Conservation (phyloP, 345 rosid species). For the Eutrema yunnanense region DNA sequence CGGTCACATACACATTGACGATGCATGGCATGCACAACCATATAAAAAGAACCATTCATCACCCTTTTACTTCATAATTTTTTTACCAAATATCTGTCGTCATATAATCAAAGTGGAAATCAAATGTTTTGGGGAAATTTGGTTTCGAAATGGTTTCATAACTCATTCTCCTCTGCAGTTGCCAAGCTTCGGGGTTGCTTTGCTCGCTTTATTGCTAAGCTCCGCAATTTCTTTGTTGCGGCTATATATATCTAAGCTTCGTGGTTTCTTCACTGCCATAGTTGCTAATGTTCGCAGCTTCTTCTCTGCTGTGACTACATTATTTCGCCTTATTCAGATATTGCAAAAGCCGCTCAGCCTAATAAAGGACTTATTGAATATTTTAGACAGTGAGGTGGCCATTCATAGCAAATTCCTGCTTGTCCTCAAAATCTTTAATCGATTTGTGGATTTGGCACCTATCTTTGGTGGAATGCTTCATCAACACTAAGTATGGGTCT, state of each 20-base stretch:
- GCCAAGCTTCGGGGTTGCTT: not conserved
- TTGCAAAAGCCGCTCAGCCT: not conserved
- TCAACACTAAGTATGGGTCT: not conserved
- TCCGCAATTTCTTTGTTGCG: not conserved
- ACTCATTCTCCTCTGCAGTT: not conserved
- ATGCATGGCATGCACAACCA: not conserved
- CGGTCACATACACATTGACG: conserved; percentile 4
- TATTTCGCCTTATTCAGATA: not conserved
- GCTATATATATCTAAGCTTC: not conserved
- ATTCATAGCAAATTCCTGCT: not conserved
- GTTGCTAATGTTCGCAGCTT: not conserved
- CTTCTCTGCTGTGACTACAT: not conserved
- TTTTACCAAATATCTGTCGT: not conserved
- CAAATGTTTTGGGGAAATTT: conserved; percentile 9
- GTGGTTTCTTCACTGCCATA: not conserved
- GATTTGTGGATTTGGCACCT: not conserved
- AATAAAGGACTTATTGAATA: not conserved
- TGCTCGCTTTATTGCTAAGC: not conserved
- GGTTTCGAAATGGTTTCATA: conserved; percentile 7
- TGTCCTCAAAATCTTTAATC: not conserved
- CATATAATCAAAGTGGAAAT: not conserved
- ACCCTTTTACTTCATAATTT: not conserved
- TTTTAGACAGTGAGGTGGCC: not conserved
- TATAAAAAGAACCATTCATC: conserved; percentile 2
- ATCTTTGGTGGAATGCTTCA: not conserved